phyloP scores from a whole-genome alignment of 805 yeast species.

The Komagataella populi region DNA sequence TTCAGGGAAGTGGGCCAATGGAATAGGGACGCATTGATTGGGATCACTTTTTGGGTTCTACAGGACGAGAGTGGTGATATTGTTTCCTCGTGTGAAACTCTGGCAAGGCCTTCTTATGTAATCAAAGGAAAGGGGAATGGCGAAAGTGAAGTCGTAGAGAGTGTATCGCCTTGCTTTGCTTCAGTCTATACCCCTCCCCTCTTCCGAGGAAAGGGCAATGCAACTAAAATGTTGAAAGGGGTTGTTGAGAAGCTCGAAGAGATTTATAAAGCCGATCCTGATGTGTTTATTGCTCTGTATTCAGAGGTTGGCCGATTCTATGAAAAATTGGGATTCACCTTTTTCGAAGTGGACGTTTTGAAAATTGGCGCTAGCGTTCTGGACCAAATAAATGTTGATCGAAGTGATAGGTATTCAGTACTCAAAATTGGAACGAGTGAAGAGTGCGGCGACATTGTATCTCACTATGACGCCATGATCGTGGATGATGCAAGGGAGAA shows the following conservation, averaged over 20 bases:
- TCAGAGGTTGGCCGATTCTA: background rate
- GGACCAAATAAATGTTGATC: background rate
- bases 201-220: background rate
- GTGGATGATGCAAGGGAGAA: background rate
- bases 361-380: background rate
- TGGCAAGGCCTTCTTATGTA: background rate
- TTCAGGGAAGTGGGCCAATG: background rate
- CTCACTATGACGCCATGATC: background rate
- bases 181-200: background rate
- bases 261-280: background rate
- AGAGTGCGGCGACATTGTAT: background rate
- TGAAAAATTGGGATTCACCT: background rate
- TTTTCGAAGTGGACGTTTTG: background rate
- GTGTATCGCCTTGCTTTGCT: background rate
- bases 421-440: background rate
- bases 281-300: background rate
- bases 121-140: background rate
- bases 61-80: background rate
- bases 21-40: background rate
- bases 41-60: background rate
- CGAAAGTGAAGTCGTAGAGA: background rate
- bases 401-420: background rate
- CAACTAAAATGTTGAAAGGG: background rate
- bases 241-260: background rate
- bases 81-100: background rate